Percentiles rank a stretch among this genome's conserved stretches.
Evolutionary conservation across 768 basidiomycete genomes (phyloP).

Genomic region (Leccinellum luteum): DNA sequence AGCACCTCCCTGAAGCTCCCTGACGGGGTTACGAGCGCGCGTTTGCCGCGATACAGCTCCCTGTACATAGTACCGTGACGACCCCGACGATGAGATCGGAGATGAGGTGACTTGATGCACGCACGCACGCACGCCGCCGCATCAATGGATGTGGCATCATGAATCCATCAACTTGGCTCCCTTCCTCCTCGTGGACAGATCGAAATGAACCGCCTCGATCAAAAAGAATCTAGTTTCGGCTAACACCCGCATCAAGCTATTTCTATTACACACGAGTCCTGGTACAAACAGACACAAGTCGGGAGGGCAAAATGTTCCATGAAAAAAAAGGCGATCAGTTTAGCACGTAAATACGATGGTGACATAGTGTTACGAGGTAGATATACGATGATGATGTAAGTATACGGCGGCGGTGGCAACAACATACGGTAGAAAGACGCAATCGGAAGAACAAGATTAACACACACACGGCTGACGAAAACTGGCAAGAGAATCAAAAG

Average conservation of each 20-base stretch:
- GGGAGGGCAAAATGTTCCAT: background rate
- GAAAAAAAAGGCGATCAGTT: background rate
- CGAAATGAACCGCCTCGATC: background rate
- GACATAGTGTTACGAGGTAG: constrained; percentile 26
- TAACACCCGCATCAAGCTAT: background rate
- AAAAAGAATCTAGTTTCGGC: background rate
- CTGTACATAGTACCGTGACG: background rate
- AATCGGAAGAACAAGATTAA: constrained; percentile 21
- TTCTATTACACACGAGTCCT: background rate
- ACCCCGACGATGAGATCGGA: background rate
- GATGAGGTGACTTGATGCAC: background rate
- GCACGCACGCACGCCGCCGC: background rate
- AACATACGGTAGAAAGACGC: background rate
- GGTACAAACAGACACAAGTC: background rate
- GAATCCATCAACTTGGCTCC: background rate
- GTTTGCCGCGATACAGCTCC: background rate
- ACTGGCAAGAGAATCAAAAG: constrained; percentile 1
- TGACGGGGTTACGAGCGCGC: background rate
- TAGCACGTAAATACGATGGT: constrained; percentile 13
- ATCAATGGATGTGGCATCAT: background rate
- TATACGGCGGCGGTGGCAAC: constrained; percentile 7
- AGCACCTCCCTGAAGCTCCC: too few relatives aligned
- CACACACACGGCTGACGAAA: constrained; percentile 9
- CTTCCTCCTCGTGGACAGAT: background rate
- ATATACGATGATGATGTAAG: constrained; percentile 18